Conservation (phyloP, 257 asterid species). For the Craterostigma plantagineum region DNA sequence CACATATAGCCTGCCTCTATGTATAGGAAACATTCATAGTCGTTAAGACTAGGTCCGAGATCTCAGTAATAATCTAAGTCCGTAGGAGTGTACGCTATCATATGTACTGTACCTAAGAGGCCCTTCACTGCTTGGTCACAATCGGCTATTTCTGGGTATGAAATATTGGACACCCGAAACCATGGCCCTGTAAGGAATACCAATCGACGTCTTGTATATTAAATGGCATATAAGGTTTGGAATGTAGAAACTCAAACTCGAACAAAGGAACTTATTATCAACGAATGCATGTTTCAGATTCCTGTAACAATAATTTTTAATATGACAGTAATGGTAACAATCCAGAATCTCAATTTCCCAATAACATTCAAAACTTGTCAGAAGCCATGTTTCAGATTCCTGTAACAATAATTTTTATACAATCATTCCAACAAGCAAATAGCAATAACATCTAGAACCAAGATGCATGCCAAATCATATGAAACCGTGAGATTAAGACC, state of each 20-base stretch:
- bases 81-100: not conserved
- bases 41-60: slow-evolving; percentile 3
- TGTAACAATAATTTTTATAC: no score
- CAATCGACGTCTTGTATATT: slow-evolving; percentile 8
- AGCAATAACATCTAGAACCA: not conserved
- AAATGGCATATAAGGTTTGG: not conserved
- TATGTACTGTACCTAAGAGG: slow-evolving; percentile 51
- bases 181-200: slow-evolving; percentile 59
- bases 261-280: no score
- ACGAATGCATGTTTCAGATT: no score
- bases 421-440: no score
- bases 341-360: no score
- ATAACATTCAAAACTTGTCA: no score
- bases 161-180: slow-evolving; percentile 67
- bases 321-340: no score
- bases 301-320: no score
- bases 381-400: no score
- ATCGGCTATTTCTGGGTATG: slow-evolving; percentile 69
- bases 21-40: not conserved
- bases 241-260: no score
- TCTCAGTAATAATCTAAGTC: slow-evolving; percentile 6
- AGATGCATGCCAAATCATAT: slow-evolving; percentile 8
- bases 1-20: slow-evolving; percentile 54
- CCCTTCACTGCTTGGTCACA: slow-evolving; percentile 41
- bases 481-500: slow-evolving; percentile 8